These are phyloP conservation scores for Syncephalastrum sp. DNA, from an alignment of 371 early-diverging fungal genomes.

Conservation along the genomic window DNA sequence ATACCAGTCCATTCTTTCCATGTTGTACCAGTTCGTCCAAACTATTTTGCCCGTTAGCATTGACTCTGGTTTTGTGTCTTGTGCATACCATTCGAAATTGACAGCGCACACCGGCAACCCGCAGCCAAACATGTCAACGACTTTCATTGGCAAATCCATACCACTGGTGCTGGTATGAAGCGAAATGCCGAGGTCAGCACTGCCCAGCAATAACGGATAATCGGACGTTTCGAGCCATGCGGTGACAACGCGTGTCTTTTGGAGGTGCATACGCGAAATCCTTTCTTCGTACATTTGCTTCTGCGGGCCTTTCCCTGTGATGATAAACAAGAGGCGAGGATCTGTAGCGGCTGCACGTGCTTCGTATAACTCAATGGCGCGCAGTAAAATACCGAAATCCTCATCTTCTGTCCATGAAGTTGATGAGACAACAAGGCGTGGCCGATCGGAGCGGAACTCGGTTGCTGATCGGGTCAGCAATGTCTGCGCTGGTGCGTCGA, in stretches of 20 bases:
- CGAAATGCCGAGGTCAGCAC: constrained; percentile 91
- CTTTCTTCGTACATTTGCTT: constrained; percentile 65
- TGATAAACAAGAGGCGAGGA: constrained; percentile 75
- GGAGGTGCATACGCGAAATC: constrained; percentile 53
- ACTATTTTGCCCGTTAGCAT: constrained; percentile 35
- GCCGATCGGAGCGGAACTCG: constrained; percentile 52
- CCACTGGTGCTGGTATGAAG: constrained; percentile 93
- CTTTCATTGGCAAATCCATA: constrained; percentile 97
- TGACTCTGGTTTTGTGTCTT: neutral
- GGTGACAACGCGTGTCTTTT: constrained; percentile 67
- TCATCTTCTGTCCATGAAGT: constrained; percentile 98
- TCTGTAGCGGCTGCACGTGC: constrained; percentile 12
- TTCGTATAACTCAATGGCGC: constrained; percentile 67
- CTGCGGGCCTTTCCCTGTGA: constrained; percentile 93
- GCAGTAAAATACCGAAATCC: constrained; percentile 81
- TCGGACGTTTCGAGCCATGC: constrained; percentile 83
- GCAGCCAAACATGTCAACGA: constrained; percentile 98
- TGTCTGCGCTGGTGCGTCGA: constrained; percentile 26
- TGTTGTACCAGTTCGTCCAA: constrained; percentile 78
- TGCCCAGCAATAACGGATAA: constrained; percentile 83
- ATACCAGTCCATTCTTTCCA: constrained; percentile 78
- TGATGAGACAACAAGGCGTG: constrained; percentile 79
- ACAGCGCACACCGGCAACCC: constrained; percentile 89
- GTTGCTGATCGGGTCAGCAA: constrained; percentile 38
- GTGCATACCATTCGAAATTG: constrained; percentile 62